phyloP scores from a whole-genome alignment of 805 yeast species.

The Sugiyamaella floridensis region DNA sequence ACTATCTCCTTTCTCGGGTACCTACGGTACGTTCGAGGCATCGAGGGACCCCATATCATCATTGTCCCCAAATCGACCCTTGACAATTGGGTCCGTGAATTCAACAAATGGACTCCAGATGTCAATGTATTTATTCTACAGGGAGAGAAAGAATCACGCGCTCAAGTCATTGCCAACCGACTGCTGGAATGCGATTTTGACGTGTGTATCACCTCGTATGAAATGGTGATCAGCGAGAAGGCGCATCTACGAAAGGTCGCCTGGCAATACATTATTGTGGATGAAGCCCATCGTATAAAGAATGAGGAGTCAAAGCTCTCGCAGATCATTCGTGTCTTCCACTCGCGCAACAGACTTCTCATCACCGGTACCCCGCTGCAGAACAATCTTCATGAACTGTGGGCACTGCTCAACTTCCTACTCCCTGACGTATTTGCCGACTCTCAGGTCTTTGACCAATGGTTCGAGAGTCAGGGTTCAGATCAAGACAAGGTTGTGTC shows the following conservation, averaged over 20 bases:
- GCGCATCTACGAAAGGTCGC: constrained; percentile 66
- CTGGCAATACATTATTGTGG: constrained; percentile 92
- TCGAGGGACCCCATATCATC: constrained; percentile 85
- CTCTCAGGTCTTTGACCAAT: constrained; percentile 80
- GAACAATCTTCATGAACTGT: constrained; percentile 87
- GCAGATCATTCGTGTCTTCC: constrained; percentile 82
- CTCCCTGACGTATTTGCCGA: constrained; percentile 95
- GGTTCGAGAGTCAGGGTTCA: constrained; percentile 57
- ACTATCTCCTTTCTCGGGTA: constrained; percentile 90
- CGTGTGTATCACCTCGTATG: constrained; percentile 84
- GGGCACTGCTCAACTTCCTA: constrained; percentile 88
- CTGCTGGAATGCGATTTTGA: constrained; percentile 74
- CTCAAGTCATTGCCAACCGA: constrained; percentile 47
- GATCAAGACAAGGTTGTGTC: constrained; percentile 77
- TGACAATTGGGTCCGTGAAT: constrained; percentile 95
- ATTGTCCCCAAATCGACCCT: constrained; percentile 94
- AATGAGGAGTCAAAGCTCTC: constrained; percentile 88
- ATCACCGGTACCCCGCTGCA: constrained; percentile 97
- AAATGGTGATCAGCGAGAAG: constrained; percentile 88
- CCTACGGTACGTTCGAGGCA: constrained; percentile 62
- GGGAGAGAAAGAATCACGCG: constrained; percentile 78
- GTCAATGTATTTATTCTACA: constrained; percentile 77
- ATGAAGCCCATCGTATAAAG: constrained; percentile 94
- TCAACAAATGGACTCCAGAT: constrained; percentile 91
- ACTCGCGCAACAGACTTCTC: constrained; percentile 73